A percentile compares a stretch with the other conserved stretches of the same genome.
Evolutionary conservation across 2,329 filamentous ascomycete genomes (phyloP).

Genomic region (Epichloe brachyelytri): DNA sequence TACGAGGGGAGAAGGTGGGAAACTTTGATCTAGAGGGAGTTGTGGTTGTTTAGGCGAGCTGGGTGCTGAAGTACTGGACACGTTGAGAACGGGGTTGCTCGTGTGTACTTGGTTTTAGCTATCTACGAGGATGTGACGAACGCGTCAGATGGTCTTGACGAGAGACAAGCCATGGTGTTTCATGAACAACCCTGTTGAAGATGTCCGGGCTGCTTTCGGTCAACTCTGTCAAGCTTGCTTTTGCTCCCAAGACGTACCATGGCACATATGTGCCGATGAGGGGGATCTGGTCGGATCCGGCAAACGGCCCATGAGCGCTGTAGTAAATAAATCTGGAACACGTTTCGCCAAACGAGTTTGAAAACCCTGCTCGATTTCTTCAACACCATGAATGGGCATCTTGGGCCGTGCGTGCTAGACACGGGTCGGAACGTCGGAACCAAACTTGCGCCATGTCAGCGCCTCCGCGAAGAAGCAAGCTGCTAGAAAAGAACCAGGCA

Average conservation of each 20-base stretch:
- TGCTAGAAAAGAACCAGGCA: constrained; percentile 20
- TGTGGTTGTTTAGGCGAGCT: too few relatives aligned
- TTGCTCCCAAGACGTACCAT: too few relatives aligned
- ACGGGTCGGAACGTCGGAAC: too few relatives aligned
- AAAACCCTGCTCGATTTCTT: constrained; percentile 38
- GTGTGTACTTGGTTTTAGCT: neutral
- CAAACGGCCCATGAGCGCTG: constrained; percentile 43
- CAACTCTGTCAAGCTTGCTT: too few relatives aligned
- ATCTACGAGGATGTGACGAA: neutral
- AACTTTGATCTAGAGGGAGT: constrained; percentile 16
- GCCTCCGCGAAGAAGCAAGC: constrained; percentile 21
- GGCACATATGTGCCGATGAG: too few relatives aligned
- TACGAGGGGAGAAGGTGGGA: constrained; percentile 23
- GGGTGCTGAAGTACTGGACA: neutral
- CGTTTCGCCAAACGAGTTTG: constrained; percentile 46
- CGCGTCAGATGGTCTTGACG: neutral
- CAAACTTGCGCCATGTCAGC: constrained; percentile 19
- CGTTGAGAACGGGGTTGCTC: neutral
- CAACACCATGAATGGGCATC: too few relatives aligned
- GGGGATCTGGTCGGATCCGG: constrained; percentile 3
- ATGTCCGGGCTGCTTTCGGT: too few relatives aligned
- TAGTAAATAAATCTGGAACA: constrained; percentile 68
- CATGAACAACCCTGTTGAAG: constrained; percentile 17
- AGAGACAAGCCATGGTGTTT: neutral
- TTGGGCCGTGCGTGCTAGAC: too few relatives aligned